Evolutionary conservation across 345 rosid species (phyloP), one percentile per base, ranked within the genome.

Genomic region (Excoecaria agallocha): DNA sequence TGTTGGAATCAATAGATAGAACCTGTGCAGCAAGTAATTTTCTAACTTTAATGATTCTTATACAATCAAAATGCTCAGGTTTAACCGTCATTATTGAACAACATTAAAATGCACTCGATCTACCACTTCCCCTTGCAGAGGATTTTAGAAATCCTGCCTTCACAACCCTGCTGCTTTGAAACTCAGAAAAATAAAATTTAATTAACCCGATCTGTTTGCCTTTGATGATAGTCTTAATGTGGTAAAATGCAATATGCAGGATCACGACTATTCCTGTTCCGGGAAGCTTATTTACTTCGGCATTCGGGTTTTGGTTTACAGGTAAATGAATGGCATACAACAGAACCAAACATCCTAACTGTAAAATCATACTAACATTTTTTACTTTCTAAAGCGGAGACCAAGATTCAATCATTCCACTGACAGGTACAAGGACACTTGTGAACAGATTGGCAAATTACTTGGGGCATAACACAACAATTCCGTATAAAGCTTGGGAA

Each of bases 251-350:
- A 76, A 83, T 6, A 39, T 68, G 76, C 57, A 59, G 68, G 68
- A 87, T 77, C 63, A 82, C 17, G 86, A 84, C 84, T 1, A 74
- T 84, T 43, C 64, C 80, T 3, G 61, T 85, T 41, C 63, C 87
- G 17, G 83, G 12, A 66, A 60, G 30, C 74, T 89, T 22, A 79
- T 75, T 15, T 77, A 66, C 30, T 76, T 86, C 0, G 85, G 88
- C 48, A 80, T 86, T 39, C 81, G 80, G 16, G 85, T 86, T 30
- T 50, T 84, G 49, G 82, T 81, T 65, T 88, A 86, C 82, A 88
- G 88, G 89, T 87, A 62, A 8, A 1, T 3, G 25, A n/a, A 37
- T 7, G 12, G 41, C n/a, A 41, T 65, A 41, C 2, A 19, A 4
- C 3, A 30, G 45, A 51, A 57, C 37, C 52, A 24, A 19, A 55